Percentiles rank a stretch among this genome's conserved stretches.
phyloP scores from a whole-genome alignment of 176 grass and related monocot species.

The Eragrostis curvula region DNA sequence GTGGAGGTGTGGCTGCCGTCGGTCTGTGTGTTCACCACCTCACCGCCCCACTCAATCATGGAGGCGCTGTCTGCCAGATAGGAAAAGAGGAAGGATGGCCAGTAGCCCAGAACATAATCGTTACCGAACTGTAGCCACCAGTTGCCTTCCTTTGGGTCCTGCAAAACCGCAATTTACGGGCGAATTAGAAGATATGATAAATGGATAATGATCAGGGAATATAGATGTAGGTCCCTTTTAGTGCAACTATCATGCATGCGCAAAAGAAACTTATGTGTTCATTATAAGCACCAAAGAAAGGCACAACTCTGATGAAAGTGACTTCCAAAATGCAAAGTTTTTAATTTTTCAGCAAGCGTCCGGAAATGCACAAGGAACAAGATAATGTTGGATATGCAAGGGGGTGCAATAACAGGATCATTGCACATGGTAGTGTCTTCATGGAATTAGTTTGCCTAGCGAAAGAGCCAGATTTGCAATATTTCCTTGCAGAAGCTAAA shows the following conservation, averaged over 20 bases:
- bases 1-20: constrained; percentile 85
- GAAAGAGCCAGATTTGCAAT: constrained; percentile 22
- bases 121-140: constrained; percentile 87
- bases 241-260: constrained; percentile 36
- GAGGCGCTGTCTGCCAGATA: constrained; percentile 74
- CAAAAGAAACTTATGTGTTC: constrained; percentile 31
- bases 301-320: constrained; percentile 34
- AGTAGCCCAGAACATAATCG: constrained; percentile 73
- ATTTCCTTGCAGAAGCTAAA: constrained; percentile 20
- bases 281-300: constrained; percentile 46
- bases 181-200: constrained; percentile 19
- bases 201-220: constrained; percentile 27
- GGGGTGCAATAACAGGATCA: neutral
- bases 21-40: constrained; percentile 79
- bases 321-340: neutral
- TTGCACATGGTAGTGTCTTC: constrained; percentile 38
- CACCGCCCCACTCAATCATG: constrained; percentile 91
- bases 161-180: neutral
- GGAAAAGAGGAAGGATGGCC: constrained; percentile 89
- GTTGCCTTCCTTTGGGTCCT: constrained; percentile 87
- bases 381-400: constrained; percentile 18
- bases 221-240: constrained; percentile 35
- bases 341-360: neutral
- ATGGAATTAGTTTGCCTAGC: neutral
- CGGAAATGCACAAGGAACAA: neutral